These are phyloP conservation scores for Cryptomeria japonica DNA, from an alignment of 75 land plant genomes.

Conservation along the genomic window DNA sequence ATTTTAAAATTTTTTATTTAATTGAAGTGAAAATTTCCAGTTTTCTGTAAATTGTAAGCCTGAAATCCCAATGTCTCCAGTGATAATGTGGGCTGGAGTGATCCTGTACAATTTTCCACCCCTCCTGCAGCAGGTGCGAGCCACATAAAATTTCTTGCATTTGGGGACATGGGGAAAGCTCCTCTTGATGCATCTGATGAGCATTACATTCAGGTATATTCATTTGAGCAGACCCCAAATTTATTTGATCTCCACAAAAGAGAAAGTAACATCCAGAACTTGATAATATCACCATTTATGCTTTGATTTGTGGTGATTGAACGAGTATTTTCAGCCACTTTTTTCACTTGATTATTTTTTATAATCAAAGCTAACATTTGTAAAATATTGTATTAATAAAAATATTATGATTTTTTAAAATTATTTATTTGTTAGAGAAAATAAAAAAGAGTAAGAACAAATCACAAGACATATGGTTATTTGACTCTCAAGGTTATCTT, in stretches of 20 bases:
- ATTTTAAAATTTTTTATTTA: not conserved
- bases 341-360: too few relatives aligned
- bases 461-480: too few relatives aligned
- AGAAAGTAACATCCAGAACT: not conserved
- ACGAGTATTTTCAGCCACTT: too few relatives aligned
- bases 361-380: not conserved
- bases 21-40: too few relatives aligned
- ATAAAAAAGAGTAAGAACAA: too few relatives aligned
- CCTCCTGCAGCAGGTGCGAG: conserved; percentile 76
- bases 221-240: not conserved
- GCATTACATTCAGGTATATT: conserved; percentile 63
- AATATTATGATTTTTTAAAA: not conserved
- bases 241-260: not conserved
- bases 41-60: not conserved
- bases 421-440: too few relatives aligned
- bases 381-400: not conserved
- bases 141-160: conserved; percentile 54
- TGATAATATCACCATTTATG: too few relatives aligned
- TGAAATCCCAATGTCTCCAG: not conserved
- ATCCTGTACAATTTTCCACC: conserved; percentile 40
- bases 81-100: conserved; percentile 3
- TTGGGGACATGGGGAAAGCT: conserved; percentile 93
- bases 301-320: too few relatives aligned
- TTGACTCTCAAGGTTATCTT: too few relatives aligned
- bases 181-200: conserved; percentile 60